Conservation (phyloP, 208 protist species). For the Acanthamoeba quina region DNA sequence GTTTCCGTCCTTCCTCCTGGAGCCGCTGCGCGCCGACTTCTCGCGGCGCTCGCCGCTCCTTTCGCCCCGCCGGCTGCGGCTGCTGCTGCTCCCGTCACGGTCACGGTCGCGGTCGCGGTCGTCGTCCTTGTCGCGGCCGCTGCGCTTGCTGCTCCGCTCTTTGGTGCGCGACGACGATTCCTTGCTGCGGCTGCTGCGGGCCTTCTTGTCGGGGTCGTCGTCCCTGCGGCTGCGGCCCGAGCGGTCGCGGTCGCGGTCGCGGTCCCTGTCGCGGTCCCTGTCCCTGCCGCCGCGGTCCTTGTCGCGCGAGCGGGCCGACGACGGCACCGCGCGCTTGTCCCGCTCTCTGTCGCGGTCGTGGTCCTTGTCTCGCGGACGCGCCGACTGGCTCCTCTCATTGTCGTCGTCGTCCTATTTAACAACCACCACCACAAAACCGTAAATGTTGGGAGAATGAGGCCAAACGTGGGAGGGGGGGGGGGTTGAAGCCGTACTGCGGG, state of each 20-base stretch:
- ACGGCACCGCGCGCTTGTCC: background rate
- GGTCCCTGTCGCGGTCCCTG: background rate
- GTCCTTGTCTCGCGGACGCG: background rate
- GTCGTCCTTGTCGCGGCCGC: background rate
- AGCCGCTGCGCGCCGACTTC: background rate
- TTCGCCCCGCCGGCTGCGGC: background rate
- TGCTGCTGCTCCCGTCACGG: background rate
- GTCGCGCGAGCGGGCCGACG: background rate
- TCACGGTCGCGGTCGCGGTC: background rate
- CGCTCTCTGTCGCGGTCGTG: background rate
- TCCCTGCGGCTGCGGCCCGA: slow-evolving; percentile 1
- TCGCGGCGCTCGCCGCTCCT: background rate
- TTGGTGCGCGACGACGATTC: background rate
- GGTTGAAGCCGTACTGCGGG: background rate
- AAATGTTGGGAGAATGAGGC: too few species aligned
- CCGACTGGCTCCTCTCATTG: background rate
- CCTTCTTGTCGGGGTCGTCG: background rate
- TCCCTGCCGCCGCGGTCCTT: background rate
- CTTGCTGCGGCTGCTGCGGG: background rate
- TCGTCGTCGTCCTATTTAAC: background rate
- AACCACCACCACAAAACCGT: too few species aligned
- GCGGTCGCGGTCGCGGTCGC: background rate
- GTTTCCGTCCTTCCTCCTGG: background rate
- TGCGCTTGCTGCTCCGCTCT: background rate
- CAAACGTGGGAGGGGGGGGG: background rate